Evolutionary conservation across 441 rosid species (phyloP), one percentile per base, ranked within the genome.

Genomic region (Biscutella laevigata): DNA sequence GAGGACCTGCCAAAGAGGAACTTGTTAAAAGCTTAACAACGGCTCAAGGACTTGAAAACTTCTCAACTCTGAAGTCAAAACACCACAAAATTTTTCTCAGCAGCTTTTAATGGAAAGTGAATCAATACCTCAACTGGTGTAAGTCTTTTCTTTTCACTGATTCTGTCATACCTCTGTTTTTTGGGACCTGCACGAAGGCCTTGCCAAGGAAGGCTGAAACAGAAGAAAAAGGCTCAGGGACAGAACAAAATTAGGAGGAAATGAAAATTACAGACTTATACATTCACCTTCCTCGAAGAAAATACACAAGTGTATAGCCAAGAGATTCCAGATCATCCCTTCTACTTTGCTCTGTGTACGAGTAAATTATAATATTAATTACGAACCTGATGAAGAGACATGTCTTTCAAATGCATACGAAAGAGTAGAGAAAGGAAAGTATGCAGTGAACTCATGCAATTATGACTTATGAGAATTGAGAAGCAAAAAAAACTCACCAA

Each of bases 311-410:
- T 25, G 78, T 54, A 66, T 74, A 81, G 47, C 84, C 84, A 53
- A 81, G 80, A 12, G 82, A 78, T 57, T 81, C 87, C 37, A 78
- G 68, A 76, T 81, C 87, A 71, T 81, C 87, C 46, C 87, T 68
- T 16, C 84, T 70, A 57, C 84, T 78, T 78, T 81, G 84, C 46
- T 81, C 87, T 81, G 72, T 8, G 53, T 20, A n/a, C n/a, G n/a
- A n/a, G n/a, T n/a, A n/a, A n/a, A n/a, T n/a, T n/a, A n/a, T n/a
- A n/a, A n/a, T n/a, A n/a, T n/a, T n/a, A n/a, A n/a, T n/a, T n/a
- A n/a, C n/a, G n/a, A n/a, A n/a, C n/a, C n/a, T n/a, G n/a, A 40
- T 29, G 29, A 36, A 8, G 19, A 13, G 47, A 4, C 39, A 42
- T 33, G 59, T 61, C 66, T 59, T 34, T 42, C n/a, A n/a, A n/a